Conservation (phyloP, 2,329 filamentous ascomycete genomes). For the Fusarium floridanum region DNA sequence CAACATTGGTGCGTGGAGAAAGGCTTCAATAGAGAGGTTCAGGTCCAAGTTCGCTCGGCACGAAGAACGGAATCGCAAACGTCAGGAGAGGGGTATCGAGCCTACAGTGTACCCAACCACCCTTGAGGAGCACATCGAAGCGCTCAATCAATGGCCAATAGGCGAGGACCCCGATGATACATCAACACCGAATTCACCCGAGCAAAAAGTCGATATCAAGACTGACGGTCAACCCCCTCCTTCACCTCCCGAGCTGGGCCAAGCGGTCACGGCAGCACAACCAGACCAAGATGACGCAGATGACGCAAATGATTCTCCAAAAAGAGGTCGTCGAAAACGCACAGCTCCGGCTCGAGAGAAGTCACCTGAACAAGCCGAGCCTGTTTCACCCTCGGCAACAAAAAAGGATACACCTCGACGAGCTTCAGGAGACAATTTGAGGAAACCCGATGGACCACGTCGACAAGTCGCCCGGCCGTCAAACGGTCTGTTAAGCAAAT, state of each 20-base stretch:
- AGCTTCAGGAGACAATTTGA: slow-evolving; percentile 8
- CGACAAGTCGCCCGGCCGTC: slow-evolving; percentile 9
- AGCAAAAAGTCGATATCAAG: slow-evolving; percentile 12
- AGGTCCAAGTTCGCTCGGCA: slow-evolving; percentile 54
- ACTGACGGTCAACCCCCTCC: not conserved
- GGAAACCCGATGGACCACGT: slow-evolving; percentile 2
- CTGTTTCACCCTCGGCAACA: not conserved
- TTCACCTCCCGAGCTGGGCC: slow-evolving; percentile 4
- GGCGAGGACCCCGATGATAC: slow-evolving; percentile 11
- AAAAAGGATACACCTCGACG: slow-evolving; percentile 9
- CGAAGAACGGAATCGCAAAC: slow-evolving; percentile 58
- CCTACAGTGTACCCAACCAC: slow-evolving; percentile 37
- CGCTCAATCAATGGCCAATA: slow-evolving; percentile 24
- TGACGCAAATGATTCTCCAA: not conserved
- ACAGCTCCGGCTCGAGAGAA: slow-evolving; percentile 4
- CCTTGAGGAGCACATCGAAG: slow-evolving; percentile 41
- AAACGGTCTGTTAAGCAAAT: slow-evolving; percentile 23
- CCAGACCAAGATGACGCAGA: slow-evolving; percentile 11
- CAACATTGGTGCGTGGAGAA: slow-evolving; percentile 54
- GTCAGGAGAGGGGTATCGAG: slow-evolving; percentile 54
- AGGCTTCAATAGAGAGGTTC: slow-evolving; percentile 47
- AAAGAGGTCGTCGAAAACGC: slow-evolving; percentile 15
- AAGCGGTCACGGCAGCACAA: not conserved
- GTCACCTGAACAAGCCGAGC: not conserved
- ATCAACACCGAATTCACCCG: slow-evolving; percentile 13